These are phyloP conservation scores for Solanum hybrid DNA, from an alignment of 305 asterid species.

Conservation along the genomic window DNA sequence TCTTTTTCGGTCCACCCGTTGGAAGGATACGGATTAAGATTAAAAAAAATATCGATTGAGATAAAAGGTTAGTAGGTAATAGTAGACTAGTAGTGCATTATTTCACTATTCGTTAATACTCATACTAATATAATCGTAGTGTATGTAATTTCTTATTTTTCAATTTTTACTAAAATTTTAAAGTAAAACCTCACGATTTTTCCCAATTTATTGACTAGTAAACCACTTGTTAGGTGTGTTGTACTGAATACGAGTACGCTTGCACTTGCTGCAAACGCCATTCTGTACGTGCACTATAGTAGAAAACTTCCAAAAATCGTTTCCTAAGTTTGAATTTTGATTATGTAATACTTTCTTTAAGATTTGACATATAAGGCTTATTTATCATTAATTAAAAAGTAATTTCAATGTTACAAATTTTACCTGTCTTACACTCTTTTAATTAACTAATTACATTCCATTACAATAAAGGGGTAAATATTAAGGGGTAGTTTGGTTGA, in stretches of 20 bases:
- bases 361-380: not conserved
- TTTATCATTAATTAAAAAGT: not conserved
- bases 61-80: too few relatives aligned
- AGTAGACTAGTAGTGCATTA: not conserved
- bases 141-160: too few relatives aligned
- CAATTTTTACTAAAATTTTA: too few relatives aligned
- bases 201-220: not conserved
- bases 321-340: not conserved
- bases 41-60: not conserved
- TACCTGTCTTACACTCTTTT: not conserved
- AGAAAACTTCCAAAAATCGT: not conserved
- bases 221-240: not conserved
- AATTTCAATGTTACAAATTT: not conserved
- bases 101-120: too few relatives aligned
- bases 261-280: not conserved
- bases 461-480: not conserved
- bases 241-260: not conserved
- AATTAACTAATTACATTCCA: not conserved
- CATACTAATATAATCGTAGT: not conserved
- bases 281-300: not conserved
- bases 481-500: not conserved
- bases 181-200: too few relatives aligned
- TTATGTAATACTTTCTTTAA: not conserved
- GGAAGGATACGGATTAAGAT: not conserved
- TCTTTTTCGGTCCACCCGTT: not conserved